Evolutionary conservation across 805 yeast genomes (phyloP).

Genomic region (Barnettozyma californica): DNA sequence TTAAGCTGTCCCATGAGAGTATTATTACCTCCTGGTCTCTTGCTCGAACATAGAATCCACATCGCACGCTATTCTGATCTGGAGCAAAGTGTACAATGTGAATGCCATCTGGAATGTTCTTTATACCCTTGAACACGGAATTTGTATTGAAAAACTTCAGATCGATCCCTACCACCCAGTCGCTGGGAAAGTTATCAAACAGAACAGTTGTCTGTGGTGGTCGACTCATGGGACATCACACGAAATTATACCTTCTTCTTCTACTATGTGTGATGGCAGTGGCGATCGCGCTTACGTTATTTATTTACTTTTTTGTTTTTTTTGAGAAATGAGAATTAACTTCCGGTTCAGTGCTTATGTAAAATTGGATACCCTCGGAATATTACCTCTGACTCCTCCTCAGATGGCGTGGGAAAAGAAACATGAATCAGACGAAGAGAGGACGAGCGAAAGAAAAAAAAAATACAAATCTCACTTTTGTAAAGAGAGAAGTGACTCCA

Average conservation of each 20-base stretch:
- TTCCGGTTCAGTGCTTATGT: too few species aligned
- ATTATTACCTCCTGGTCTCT: constrained; percentile 30
- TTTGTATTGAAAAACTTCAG: constrained; percentile 41
- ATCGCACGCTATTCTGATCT: constrained; percentile 30
- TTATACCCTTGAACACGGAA: constrained; percentile 42
- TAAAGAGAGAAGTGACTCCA: background rate
- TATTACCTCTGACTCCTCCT: background rate
- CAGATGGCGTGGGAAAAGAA: background rate
- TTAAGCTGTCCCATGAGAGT: constrained; percentile 33
- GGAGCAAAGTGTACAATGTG: constrained; percentile 52
- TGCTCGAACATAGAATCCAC: constrained; percentile 36
- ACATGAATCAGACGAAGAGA: too few species aligned
- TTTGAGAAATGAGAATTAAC: too few species aligned
- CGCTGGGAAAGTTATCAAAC: constrained; percentile 28
- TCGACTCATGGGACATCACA: constrained; percentile 8
- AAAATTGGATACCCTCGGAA: background rate
- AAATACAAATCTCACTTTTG: background rate
- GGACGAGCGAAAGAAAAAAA: background rate
- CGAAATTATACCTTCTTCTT: too few species aligned
- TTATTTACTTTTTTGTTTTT: too few species aligned
- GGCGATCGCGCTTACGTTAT: too few species aligned
- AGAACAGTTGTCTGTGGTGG: constrained; percentile 29
- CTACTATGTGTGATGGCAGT: too few species aligned
- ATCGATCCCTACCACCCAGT: constrained; percentile 43
- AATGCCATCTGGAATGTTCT: constrained; percentile 42